Conservation (phyloP, 495 filamentous ascomycete genomes). For the Cetradonia linearis region DNA sequence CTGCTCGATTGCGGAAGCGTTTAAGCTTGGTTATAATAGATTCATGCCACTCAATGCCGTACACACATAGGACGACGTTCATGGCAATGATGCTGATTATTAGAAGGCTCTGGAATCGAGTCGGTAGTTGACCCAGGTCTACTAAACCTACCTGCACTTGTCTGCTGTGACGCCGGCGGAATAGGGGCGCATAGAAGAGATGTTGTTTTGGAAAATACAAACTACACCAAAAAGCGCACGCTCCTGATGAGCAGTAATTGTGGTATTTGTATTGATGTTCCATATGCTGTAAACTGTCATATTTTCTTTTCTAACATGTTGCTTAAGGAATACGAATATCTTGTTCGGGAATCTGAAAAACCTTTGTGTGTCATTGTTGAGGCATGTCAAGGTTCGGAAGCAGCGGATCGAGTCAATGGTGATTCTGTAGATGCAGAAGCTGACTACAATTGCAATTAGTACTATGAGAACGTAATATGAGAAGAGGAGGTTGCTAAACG, state of each 20-base stretch:
- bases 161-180: conserved; percentile 72
- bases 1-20: conserved; percentile 64
- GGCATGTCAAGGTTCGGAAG: conserved; percentile 62
- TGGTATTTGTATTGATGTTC: too few species aligned
- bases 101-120: conserved; percentile 67
- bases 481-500: conserved; percentile 30
- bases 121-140: conserved; percentile 78
- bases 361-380: conserved; percentile 59
- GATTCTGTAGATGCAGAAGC: conserved; percentile 45
- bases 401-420: conserved; percentile 45
- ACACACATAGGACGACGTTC: conserved; percentile 69
- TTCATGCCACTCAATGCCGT: conserved; percentile 34
- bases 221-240: too few species aligned
- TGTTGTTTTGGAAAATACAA: conserved; percentile 70
- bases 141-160: conserved; percentile 68
- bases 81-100: conserved; percentile 59
- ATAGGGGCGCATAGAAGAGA: conserved; percentile 74
- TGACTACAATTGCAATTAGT: conserved; percentile 41
- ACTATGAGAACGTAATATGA: conserved; percentile 31
- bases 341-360: conserved; percentile 45
- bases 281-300: too few species aligned
- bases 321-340: conserved; percentile 58
- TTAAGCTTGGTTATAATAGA: conserved; percentile 37
- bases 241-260: too few species aligned
- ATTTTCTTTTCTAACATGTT: too few species aligned